phyloP scores from a whole-genome alignment of 495 filamentous ascomycete genomes.

The Tuber indicum region DNA sequence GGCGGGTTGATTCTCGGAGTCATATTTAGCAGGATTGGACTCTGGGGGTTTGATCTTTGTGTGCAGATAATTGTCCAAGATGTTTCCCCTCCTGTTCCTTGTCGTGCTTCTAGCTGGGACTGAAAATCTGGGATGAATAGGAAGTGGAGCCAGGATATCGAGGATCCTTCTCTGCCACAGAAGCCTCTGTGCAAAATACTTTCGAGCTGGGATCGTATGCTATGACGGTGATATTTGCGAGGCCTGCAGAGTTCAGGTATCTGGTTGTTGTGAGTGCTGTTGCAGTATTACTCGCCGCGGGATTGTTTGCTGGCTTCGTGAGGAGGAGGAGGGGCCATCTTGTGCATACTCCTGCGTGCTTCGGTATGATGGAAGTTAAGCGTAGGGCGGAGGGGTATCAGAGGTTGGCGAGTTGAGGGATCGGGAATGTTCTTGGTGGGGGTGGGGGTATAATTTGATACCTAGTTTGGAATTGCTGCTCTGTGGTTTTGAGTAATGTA shows the following conservation, averaged over 20 bases:
- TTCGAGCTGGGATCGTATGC: conserved; percentile 61
- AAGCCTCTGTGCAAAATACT: conserved; percentile 57
- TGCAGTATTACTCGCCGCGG: conserved; percentile 47
- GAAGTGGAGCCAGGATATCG: conserved; percentile 49
- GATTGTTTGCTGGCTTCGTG: conserved; percentile 51
- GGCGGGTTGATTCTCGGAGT: conserved; percentile 50
- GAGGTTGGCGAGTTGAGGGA: neutral
- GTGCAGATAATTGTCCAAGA: conserved; percentile 62
- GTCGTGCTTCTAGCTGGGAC: neutral
- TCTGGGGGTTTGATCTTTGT: conserved; percentile 64
- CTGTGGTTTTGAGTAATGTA: neutral
- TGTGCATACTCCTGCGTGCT: conserved; percentile 46
- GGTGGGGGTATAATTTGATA: neutral
- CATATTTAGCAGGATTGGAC: conserved; percentile 55
- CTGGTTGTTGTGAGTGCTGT: conserved; percentile 54
- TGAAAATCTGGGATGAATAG: conserved; percentile 38
- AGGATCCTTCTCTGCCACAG: conserved; percentile 57
- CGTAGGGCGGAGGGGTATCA: neutral
- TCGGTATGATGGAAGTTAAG: neutral
- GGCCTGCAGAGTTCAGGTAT: conserved; percentile 55
- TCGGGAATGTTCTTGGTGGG: neutral
- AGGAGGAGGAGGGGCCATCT: conserved; percentile 57
- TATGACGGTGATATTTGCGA: conserved; percentile 55
- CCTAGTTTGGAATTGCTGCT: neutral
- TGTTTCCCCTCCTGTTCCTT: conserved; percentile 41